A percentile compares a stretch with the other conserved stretches of the same genome.
Evolutionary conservation across 2,329 filamentous ascomycete genomes (phyloP).

Genomic region (Microdochium trichocladiopsis): DNA sequence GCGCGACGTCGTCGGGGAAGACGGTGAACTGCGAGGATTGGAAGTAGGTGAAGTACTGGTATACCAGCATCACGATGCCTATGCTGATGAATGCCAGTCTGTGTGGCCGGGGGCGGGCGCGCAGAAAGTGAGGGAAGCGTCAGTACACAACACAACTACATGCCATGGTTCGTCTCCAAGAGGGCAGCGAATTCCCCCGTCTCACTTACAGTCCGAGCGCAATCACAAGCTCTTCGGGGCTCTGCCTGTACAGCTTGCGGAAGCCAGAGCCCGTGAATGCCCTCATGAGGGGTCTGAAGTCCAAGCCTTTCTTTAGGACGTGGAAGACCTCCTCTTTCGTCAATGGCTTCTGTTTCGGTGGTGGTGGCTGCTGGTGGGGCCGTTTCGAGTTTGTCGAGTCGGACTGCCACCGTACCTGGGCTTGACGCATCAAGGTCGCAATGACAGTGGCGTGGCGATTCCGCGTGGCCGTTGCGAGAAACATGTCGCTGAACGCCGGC

Average conservation of each 20-base stretch:
- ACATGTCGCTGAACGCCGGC: not conserved
- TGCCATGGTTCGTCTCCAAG: too few species aligned
- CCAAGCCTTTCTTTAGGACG: slow-evolving; percentile 23
- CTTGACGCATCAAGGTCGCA: not conserved
- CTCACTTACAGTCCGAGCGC: slow-evolving; percentile 31
- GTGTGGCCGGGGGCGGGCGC: too few species aligned
- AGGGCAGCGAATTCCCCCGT: too few species aligned
- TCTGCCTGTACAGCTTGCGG: slow-evolving; percentile 29
- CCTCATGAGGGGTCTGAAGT: slow-evolving; percentile 24
- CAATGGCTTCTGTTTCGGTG: slow-evolving; percentile 12
- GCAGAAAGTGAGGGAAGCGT: too few species aligned
- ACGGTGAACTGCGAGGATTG: slow-evolving; percentile 47
- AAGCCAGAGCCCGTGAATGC: slow-evolving; percentile 30
- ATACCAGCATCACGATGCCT: slow-evolving; percentile 28
- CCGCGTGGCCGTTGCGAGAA: not conserved
- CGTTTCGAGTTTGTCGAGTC: slow-evolving; percentile 9
- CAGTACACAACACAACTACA: too few species aligned
- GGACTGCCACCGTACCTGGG: slow-evolving; percentile 15
- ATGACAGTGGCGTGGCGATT: not conserved
- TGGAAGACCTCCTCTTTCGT: slow-evolving; percentile 10
- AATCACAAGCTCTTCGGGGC: slow-evolving; percentile 34
- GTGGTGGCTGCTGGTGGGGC: slow-evolving; percentile 13
- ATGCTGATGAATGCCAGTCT: slow-evolving; percentile 26
- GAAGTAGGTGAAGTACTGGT: slow-evolving; percentile 47
- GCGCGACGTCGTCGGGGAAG: slow-evolving; percentile 64